A percentile compares a stretch with the other conserved stretches of the same genome.
phyloP scores from a whole-genome alignment of 768 basidiomycete species.

The Crucibulum laeve region DNA sequence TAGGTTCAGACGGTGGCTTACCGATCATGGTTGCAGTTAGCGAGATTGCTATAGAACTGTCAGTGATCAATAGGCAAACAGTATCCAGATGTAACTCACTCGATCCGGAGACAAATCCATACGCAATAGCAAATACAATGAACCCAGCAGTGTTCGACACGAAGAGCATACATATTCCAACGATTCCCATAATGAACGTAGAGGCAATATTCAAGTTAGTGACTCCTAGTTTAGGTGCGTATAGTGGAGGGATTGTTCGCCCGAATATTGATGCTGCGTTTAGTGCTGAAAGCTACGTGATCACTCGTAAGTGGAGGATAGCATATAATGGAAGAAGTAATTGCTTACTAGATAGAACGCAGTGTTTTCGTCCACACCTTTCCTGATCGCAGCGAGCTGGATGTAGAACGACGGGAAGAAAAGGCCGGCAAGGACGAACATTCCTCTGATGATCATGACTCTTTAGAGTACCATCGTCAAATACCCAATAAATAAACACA shows the following conservation, averaged over 20 bases:
- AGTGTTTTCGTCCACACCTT: slow-evolving; percentile 16
- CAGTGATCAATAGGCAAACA: background rate
- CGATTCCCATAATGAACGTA: background rate
- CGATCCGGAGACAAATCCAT: background rate
- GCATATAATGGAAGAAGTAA: background rate
- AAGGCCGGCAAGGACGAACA: slow-evolving; percentile 7
- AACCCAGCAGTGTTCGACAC: background rate
- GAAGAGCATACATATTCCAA: background rate
- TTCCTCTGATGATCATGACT: background rate
- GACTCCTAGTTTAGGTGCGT: background rate
- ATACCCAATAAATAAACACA: background rate
- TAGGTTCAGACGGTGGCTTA: background rate
- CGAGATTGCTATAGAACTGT: background rate
- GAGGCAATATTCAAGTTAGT: slow-evolving; percentile 1
- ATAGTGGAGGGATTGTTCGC: background rate
- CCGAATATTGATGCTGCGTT: slow-evolving; percentile 1
- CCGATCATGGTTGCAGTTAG: slow-evolving; percentile 1
- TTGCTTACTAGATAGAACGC: slow-evolving; percentile 18
- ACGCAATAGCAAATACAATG: slow-evolving; percentile 2
- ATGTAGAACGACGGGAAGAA: slow-evolving; percentile 22
- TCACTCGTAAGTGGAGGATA: background rate
- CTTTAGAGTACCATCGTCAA: background rate
- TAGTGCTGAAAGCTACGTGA: slow-evolving; percentile 1
- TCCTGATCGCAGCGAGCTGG: slow-evolving; percentile 27
- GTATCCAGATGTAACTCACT: background rate